Conservation (phyloP, 1,284 basidiomycete species). For the Ceratobasidium sp. region DNA sequence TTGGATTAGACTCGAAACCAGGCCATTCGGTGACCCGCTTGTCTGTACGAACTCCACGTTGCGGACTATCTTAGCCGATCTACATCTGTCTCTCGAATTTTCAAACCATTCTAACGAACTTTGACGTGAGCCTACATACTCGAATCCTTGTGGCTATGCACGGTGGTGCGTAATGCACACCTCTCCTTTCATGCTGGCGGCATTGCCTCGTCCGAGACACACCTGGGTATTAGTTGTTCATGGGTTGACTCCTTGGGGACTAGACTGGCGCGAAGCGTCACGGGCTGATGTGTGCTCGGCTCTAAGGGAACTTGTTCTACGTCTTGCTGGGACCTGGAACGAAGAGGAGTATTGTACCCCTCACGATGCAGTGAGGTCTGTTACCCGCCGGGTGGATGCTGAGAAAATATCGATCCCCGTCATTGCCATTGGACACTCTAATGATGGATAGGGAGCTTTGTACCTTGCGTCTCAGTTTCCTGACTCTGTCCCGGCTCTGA, state of each 20-base stretch:
- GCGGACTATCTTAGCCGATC: constrained; percentile 43
- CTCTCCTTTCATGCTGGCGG: constrained; percentile 68
- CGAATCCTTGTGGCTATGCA: constrained; percentile 82
- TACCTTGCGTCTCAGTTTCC: constrained; percentile 80
- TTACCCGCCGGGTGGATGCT: neutral
- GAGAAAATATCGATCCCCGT: constrained; percentile 57
- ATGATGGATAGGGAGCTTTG: constrained; percentile 93
- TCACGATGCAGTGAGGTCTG: constrained; percentile 1
- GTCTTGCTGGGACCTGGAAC: constrained; percentile 46
- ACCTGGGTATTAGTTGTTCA: constrained; percentile 80
- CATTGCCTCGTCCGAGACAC: constrained; percentile 67
- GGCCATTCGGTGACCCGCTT: constrained; percentile 80
- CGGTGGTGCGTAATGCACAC: constrained; percentile 77
- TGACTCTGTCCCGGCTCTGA: constrained; percentile 59
- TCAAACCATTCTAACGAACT: constrained; percentile 56
- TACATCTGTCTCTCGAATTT: constrained; percentile 63
- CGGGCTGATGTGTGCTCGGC: constrained; percentile 72
- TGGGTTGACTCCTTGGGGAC: constrained; percentile 82
- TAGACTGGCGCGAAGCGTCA: constrained; percentile 88
- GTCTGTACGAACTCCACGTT: constrained; percentile 54
- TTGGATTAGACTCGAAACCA: constrained; percentile 82
- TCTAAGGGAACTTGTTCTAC: constrained; percentile 58
- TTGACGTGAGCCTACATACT: constrained; percentile 45
- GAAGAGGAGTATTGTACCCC: constrained; percentile 37
- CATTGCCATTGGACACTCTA: constrained; percentile 87